Percentiles rank a stretch among this genome's conserved stretches.
These are phyloP conservation scores for Abrus pulchellus DNA, from an alignment of 306 rosid genomes.

Conservation along the genomic window DNA sequence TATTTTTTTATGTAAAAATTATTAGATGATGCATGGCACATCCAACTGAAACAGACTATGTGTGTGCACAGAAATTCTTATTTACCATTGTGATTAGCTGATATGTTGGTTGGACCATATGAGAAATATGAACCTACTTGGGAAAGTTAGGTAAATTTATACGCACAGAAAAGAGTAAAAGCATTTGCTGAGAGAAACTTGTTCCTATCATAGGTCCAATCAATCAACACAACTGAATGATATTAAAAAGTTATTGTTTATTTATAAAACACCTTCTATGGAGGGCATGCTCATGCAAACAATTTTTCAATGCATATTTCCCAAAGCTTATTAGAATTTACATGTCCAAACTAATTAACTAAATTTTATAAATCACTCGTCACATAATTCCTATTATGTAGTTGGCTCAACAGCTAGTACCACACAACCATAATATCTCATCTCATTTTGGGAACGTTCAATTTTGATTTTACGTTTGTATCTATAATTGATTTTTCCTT, in stretches of 20 bases:
- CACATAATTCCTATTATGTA: neutral
- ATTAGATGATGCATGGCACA: conserved; percentile 6
- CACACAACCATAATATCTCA: neutral
- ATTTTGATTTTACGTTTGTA: neutral
- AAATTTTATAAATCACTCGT: neutral
- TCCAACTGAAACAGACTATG: neutral
- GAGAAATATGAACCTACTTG: neutral
- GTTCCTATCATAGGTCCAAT: neutral
- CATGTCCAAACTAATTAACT: neutral
- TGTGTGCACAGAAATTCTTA: neutral
- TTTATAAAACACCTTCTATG: conserved; percentile 16
- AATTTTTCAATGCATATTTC: neutral
- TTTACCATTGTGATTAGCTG: conserved; percentile 11
- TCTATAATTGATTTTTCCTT: neutral
- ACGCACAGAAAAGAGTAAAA: neutral
- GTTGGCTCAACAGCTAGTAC: neutral
- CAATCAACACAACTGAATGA: neutral
- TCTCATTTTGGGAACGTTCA: neutral
- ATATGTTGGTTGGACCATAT: conserved; percentile 2
- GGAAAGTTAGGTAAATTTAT: conserved; percentile 19
- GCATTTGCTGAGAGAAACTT: neutral
- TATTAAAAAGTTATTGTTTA: neutral
- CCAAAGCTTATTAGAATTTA: neutral
- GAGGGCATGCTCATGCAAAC: conserved; percentile 6
- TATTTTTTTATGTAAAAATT: neutral